Conservation (phyloP, 1,284 basidiomycete genomes). For the Porodaedalea pini region DNA sequence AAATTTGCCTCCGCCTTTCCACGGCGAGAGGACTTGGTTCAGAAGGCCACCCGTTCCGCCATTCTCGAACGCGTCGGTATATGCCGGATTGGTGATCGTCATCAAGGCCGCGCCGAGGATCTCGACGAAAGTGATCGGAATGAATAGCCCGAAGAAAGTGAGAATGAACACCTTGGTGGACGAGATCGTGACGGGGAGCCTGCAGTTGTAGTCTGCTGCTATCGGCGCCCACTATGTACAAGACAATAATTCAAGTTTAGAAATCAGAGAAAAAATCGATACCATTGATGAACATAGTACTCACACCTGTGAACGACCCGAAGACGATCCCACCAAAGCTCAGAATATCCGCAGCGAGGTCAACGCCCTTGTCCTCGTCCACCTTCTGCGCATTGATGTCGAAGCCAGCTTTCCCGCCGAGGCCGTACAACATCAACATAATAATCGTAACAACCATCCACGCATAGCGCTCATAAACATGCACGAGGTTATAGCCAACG, state of each 20-base stretch:
- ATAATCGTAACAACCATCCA: slow-evolving; percentile 57
- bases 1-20: slow-evolving; percentile 55
- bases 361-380: slow-evolving; percentile 43
- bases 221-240: slow-evolving; percentile 40
- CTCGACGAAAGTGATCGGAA: slow-evolving; percentile 52
- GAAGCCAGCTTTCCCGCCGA: slow-evolving; percentile 50
- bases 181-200: slow-evolving; percentile 44
- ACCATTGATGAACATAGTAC: slow-evolving; percentile 17
- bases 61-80: slow-evolving; percentile 43
- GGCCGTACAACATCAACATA: slow-evolving; percentile 53
- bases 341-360: slow-evolving; percentile 45
- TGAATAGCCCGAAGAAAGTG: slow-evolving; percentile 56
- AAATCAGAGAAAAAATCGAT: background rate
- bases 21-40: slow-evolving; percentile 41
- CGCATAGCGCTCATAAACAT: slow-evolving; percentile 58
- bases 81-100: slow-evolving; percentile 52
- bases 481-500: slow-evolving; percentile 50
- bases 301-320: slow-evolving; percentile 46
- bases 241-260: background rate
- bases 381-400: slow-evolving; percentile 44
- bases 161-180: slow-evolving; percentile 48
- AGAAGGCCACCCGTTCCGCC: slow-evolving; percentile 50
- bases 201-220: slow-evolving; percentile 55
- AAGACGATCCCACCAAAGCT: slow-evolving; percentile 60
- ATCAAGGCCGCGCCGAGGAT: slow-evolving; percentile 54